Conservation (phyloP, 2,329 filamentous ascomycete genomes). For the Didymellaceae sp. region DNA sequence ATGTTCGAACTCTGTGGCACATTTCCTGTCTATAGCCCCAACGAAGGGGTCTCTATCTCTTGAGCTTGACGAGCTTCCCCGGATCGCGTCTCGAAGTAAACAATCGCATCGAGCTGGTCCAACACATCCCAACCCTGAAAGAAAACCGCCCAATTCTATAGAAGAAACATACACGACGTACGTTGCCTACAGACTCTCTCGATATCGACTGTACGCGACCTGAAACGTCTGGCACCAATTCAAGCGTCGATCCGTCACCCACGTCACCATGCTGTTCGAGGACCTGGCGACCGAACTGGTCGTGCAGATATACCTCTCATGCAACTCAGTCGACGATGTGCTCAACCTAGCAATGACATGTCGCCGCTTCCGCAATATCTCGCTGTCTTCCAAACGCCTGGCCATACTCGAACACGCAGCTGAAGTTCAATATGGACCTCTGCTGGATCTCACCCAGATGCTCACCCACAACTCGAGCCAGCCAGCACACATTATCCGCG, state of each 20-base stretch:
- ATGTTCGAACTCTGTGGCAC: constrained; percentile 34
- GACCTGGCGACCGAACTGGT: constrained; percentile 65
- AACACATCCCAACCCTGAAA: constrained; percentile 5
- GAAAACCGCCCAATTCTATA: neutral
- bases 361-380: constrained; percentile 61
- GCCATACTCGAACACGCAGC: constrained; percentile 61
- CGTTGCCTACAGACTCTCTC: neutral
- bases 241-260: neutral
- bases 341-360: constrained; percentile 62
- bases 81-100: constrained; percentile 37
- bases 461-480: constrained; percentile 67
- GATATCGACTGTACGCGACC: neutral
- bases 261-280: constrained; percentile 60
- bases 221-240: neutral
- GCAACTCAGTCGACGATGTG: constrained; percentile 60
- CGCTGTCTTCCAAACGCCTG: constrained; percentile 60
- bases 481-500: constrained; percentile 61
- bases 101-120: constrained; percentile 36
- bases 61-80: constrained; percentile 45
- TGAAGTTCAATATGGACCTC: constrained; percentile 63
- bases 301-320: constrained; percentile 62
- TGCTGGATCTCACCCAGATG: constrained; percentile 65
- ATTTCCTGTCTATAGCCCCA: constrained; percentile 58
- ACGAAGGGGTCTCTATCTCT: constrained; percentile 57
- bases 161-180: neutral